Evolutionary conservation across 2,329 filamentous ascomycete species (phyloP), one percentile per base, ranked within the genome.

Genomic region (Apiospora saccharicola): DNA sequence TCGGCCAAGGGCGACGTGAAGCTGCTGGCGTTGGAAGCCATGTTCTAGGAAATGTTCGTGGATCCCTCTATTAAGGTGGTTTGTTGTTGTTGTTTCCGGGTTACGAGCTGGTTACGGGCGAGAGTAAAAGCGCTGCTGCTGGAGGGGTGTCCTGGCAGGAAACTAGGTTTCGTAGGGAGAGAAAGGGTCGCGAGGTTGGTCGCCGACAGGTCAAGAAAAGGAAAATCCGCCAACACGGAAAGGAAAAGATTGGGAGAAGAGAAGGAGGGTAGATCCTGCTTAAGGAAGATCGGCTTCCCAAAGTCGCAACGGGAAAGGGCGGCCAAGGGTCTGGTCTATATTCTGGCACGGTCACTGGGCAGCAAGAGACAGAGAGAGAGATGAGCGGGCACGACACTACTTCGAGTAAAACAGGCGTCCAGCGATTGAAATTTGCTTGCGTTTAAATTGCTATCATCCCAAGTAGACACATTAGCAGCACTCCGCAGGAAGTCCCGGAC

Each of bases 1-100:
- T 88, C 89, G 74, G 91, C 91, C 81, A 92, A 81, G 68, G 92
- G 90, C 81, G 93, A 94, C 78, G 89, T 88, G 78, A 94, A 92
- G 81, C 78, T 80, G 47, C 89, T 91, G 78, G 89, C 89, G 82
- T 92, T 92, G 77, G 89, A 83, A 77, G 86, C 87, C 87, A 89
- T 89, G 43, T 34, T 37, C 4, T 19, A 19, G 51, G 4, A 41
- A n/a, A 14, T 41, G 34, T 12, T 64, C 30, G 57, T 64, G 57
- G n/a, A 41, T 41, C 57, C 34, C 57, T 8, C 34, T 64, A 49
- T 10, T n/a, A 7, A 2, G 34, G 22, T 41, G 53, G 26, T 16
- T 41, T 41, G 19, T 61, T 61, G 57, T 64, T 64, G 6, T 64
- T 41, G 57, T 64, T 41, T 41, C 34, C 57, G 16, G 19, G 57